A percentile compares a stretch with the other conserved stretches of the same genome.
These are phyloP conservation scores for Phytophthora citrophthora DNA, from an alignment of 352 stramenopile genomes.

Conservation along the genomic window DNA sequence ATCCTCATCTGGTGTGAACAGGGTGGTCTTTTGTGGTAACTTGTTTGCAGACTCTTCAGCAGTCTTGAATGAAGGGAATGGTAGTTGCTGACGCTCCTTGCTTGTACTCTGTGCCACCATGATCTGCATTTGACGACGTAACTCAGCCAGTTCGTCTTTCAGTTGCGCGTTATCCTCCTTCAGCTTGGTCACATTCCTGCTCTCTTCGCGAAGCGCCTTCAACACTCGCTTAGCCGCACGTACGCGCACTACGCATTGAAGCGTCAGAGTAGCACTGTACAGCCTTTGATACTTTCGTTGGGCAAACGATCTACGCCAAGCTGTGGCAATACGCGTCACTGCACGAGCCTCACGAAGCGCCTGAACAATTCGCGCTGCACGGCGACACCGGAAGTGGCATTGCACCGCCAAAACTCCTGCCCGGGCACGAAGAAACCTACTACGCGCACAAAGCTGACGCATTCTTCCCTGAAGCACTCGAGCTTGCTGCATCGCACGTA, in stretches of 20 bases:
- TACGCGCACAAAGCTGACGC: slow-evolving; percentile 46
- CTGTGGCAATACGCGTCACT: slow-evolving; percentile 43
- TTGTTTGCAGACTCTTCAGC: slow-evolving; percentile 14
- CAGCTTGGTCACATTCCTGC: slow-evolving; percentile 75
- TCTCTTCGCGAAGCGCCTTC: slow-evolving; percentile 60
- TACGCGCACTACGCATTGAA: slow-evolving; percentile 65
- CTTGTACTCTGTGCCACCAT: slow-evolving; percentile 42
- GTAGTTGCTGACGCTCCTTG: slow-evolving; percentile 22
- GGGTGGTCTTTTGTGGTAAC: slow-evolving; percentile 23
- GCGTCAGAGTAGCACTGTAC: slow-evolving; percentile 37
- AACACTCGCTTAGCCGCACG: slow-evolving; percentile 49
- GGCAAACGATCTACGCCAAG: slow-evolving; percentile 43
- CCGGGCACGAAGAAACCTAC: slow-evolving; percentile 47
- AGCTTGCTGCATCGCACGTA: slow-evolving; percentile 50
- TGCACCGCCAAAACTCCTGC: slow-evolving; percentile 54
- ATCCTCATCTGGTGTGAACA: slow-evolving; percentile 11
- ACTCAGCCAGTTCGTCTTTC: slow-evolving; percentile 62
- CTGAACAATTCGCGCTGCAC: slow-evolving; percentile 43
- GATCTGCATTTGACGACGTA: slow-evolving; percentile 62
- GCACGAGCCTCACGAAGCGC: slow-evolving; percentile 49
- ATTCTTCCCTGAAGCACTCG: slow-evolving; percentile 54
- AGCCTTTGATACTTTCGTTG: slow-evolving; percentile 43
- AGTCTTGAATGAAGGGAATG: slow-evolving; percentile 20
- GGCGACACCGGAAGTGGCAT: slow-evolving; percentile 52
- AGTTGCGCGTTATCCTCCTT: slow-evolving; percentile 78